Conservation (phyloP, 2,329 filamentous ascomycete genomes). For the Colletotrichum paranaense region DNA sequence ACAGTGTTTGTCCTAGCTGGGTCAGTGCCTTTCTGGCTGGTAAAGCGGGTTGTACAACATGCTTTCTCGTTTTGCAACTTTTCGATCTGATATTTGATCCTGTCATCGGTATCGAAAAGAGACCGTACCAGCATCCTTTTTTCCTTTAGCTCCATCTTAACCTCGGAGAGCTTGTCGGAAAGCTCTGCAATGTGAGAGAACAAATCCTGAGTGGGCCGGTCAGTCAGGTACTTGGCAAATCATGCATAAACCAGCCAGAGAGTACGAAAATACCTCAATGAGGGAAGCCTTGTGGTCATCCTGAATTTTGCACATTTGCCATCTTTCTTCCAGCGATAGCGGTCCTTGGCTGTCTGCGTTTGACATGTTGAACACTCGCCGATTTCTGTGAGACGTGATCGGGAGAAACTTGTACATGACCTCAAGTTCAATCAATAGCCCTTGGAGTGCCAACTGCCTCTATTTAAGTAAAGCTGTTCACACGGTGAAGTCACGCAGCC, state of each 20-base stretch:
- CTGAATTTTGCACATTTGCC: background rate
- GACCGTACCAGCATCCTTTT: slow-evolving; percentile 2
- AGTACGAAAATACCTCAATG: background rate
- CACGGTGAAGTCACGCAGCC: background rate
- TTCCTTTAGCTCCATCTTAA: background rate
- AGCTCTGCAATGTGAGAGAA: background rate
- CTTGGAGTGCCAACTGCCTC: too few species aligned
- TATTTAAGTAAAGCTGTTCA: background rate
- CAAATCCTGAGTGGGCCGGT: background rate
- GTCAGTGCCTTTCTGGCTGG: background rate
- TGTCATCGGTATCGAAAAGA: background rate
- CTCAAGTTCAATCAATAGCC: too few species aligned
- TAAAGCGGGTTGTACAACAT: background rate
- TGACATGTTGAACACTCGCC: background rate
- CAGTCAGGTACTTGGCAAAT: too few species aligned
- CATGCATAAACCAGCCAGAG: background rate
- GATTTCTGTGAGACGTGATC: too few species aligned
- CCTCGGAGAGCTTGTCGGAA: background rate
- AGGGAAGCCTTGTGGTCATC: slow-evolving; percentile 15
- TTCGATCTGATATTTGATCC: background rate
- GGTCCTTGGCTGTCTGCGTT: background rate
- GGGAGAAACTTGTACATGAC: too few species aligned
- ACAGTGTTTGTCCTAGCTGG: slow-evolving; percentile 36
- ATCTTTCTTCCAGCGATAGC: background rate
- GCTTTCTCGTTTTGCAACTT: slow-evolving; percentile 7